Base-by-base conservation (phyloP, 83 land plant species). In the Picea abies region DNA sequence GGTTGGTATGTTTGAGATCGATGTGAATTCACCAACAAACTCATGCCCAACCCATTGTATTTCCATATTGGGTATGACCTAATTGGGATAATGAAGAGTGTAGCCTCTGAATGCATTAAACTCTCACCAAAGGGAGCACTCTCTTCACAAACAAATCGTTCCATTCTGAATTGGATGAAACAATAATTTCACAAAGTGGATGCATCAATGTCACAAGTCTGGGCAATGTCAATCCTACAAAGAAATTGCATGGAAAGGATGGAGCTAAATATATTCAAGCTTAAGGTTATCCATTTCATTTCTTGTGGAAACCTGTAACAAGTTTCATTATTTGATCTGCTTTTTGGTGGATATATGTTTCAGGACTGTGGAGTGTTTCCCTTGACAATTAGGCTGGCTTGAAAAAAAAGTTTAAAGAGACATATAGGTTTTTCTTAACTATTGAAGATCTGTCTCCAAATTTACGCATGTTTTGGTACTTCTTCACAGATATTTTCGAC, bases 401-500 rank as follows among this genome's bases (percentile, higher is more conserved):
- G 25, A 8, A 8, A 23, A 90, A 96, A 82, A 92, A 93, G 96
- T 88, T 93, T 63, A 88, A 80, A 61, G 37, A 91, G 79, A 95
- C 99, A 29, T 92, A 96, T 90, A 94, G 95, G 25, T 96, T 95
- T 83, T 93, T 93, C 63, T 87, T 96, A 44, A 86, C 90, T 32
- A 93, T 96, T 25, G 86, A 90, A 78, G 99, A 96, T 85, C 86
- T 96, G 22, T 89, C 99, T 62, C 99, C 99, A 58, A 96, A 96
- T 82, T 84, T 95, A n/a, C 98, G 99, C 61, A 82, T 95, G 20
- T 85, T 91, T 70, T 96, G 99, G 99, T 96, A 96, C 83, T 95
- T 96, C 81, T 96, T 96, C 79, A 95, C 98, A 14, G 99, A 96
- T 86, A 96, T n/a, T n/a, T n/a, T n/a, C n/a, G n/a, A n/a, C n/a